Evolutionary conservation across 192 early-diverging fungal species (phyloP).

Genomic region (Coemansia sp.): DNA sequence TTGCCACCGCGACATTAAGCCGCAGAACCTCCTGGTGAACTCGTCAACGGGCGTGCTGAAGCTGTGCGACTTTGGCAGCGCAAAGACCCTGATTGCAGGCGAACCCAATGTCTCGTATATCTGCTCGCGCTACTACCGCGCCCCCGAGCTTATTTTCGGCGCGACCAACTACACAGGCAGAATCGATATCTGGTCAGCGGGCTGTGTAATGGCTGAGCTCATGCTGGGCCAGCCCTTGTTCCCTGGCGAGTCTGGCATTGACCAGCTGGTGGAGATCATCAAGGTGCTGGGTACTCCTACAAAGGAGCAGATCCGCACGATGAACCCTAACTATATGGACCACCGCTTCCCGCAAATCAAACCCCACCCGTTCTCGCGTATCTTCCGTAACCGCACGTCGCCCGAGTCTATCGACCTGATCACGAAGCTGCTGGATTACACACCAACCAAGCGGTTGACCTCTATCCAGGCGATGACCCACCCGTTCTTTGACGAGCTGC

Average conservation of each 20-base stretch:
- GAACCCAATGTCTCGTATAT: conserved; percentile 99
- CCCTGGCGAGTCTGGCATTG: conserved; percentile 95
- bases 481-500: conserved; percentile 97
- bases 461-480: conserved; percentile 91
- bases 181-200: conserved; percentile 94
- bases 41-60: conserved; percentile 87
- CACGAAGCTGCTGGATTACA: conserved; percentile 85
- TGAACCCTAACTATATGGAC: conserved; percentile 98
- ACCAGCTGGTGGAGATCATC: conserved; percentile 99
- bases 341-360: conserved; percentile 99
- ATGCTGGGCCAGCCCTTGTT: conserved; percentile 92
- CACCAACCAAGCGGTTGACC: conserved; percentile 74
- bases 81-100: conserved; percentile 89
- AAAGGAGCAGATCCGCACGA: conserved; percentile 90
- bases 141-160: conserved; percentile 96
- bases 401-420: conserved; percentile 89
- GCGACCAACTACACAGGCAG: conserved; percentile 88
- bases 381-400: conserved; percentile 80
- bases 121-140: conserved; percentile 96
- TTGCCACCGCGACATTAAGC: conserved; percentile 99
- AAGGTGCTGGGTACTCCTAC: conserved; percentile 97
- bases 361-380: conserved; percentile 81
- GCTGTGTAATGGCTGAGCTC: conserved; percentile 96
- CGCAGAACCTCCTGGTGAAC: conserved; percentile 95
- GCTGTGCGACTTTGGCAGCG: conserved; percentile 97